Evolutionary conservation across 2,329 filamentous ascomycete species (phyloP).

Genomic region (Tolypocladium guangdongense): DNA sequence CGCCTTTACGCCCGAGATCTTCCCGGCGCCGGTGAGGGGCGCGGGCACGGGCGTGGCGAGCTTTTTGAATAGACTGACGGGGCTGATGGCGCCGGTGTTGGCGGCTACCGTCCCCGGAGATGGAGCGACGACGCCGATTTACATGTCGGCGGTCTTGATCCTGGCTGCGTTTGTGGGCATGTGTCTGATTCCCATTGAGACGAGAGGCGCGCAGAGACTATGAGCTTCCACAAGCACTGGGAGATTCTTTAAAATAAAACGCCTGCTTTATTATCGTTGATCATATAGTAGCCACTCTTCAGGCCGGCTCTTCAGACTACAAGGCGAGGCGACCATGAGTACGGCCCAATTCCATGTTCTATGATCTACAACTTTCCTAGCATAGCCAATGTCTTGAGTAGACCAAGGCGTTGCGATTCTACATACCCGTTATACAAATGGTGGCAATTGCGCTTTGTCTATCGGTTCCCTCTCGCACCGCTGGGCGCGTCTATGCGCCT

Average conservation of each 20-base stretch:
- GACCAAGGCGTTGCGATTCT: not conserved
- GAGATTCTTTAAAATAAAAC: not conserved
- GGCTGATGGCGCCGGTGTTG: constrained; percentile 57
- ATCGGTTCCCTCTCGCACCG: constrained; percentile 45
- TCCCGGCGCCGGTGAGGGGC: constrained; percentile 60
- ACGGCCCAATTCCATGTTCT: too few species aligned
- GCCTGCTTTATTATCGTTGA: not conserved
- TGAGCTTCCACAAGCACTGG: constrained; percentile 13
- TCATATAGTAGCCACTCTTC: not conserved
- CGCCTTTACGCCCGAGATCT: constrained; percentile 67
- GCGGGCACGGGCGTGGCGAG: constrained; percentile 63
- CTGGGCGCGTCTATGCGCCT: constrained; percentile 50
- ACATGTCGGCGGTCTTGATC: constrained; percentile 45
- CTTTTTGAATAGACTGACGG: constrained; percentile 58
- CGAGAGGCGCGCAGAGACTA: constrained; percentile 45
- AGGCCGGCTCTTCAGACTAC: not conserved
- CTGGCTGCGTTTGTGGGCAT: constrained; percentile 48
- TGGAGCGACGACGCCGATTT: constrained; percentile 46
- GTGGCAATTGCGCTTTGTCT: not conserved
- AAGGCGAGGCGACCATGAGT: not conserved
- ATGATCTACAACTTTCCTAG: not conserved
- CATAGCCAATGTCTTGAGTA: not conserved
- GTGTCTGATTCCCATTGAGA: constrained; percentile 52
- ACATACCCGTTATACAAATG: not conserved
- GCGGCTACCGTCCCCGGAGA: constrained; percentile 50